Evolutionary conservation across 176 grass and related monocot species (phyloP).

Genomic region (Aegilops bicornis): DNA sequence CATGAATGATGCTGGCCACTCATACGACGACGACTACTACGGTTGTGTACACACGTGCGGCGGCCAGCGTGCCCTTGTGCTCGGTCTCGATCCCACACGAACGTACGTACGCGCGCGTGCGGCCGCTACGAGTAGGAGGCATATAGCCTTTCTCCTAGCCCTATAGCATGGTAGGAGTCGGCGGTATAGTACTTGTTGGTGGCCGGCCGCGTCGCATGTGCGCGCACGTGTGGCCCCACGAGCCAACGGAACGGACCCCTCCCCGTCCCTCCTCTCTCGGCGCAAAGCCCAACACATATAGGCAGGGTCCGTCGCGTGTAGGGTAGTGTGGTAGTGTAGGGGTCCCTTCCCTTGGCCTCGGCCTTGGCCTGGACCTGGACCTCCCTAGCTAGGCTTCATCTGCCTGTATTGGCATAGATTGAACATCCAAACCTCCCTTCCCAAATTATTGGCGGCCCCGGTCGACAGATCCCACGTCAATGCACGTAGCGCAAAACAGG

Average conservation of each 20-base stretch:
- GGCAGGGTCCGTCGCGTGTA: neutral
- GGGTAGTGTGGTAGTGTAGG: constrained; percentile 3
- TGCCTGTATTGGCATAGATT: neutral
- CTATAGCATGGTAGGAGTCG: too few relatives aligned
- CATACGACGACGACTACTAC: neutral
- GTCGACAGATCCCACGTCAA: neutral
- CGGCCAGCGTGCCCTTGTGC: too few relatives aligned
- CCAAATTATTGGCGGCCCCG: neutral
- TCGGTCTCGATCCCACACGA: too few relatives aligned
- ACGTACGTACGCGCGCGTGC: too few relatives aligned
- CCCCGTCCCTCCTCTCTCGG: neutral
- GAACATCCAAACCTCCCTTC: neutral
- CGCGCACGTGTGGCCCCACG: constrained; percentile 33
- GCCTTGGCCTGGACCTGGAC: too few relatives aligned
- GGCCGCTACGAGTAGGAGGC: too few relatives aligned
- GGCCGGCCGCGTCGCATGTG: constrained; percentile 7
- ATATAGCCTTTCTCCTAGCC: too few relatives aligned
- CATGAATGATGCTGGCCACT: neutral
- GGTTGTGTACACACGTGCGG: too few relatives aligned
- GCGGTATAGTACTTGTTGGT: too few relatives aligned
- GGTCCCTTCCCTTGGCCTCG: neutral
- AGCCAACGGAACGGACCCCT: neutral
- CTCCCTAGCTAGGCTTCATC: neutral
- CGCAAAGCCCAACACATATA: neutral
- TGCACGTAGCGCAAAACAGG: too few relatives aligned